These are phyloP conservation scores for Aspergillus sojae DNA, from an alignment of 2,329 filamentous ascomycete genomes.

Conservation along the genomic window DNA sequence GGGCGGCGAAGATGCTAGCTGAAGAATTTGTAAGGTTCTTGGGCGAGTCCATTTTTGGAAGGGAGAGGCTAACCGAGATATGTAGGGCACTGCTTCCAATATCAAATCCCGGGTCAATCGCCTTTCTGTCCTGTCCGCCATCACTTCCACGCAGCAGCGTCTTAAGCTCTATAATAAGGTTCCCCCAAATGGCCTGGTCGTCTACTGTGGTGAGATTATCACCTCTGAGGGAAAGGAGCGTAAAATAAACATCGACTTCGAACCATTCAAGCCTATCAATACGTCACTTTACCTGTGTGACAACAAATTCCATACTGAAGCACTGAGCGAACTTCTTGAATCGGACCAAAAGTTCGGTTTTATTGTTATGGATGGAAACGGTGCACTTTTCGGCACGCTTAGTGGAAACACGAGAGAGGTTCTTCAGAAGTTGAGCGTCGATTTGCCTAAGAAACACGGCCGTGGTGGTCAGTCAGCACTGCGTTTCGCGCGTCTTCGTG, in stretches of 20 bases:
- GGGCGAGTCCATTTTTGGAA: background rate
- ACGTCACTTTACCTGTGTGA: conserved; percentile 98
- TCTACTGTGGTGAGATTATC: conserved; percentile 99
- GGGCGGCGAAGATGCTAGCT: conserved; percentile 98
- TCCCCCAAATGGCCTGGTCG: conserved; percentile 92
- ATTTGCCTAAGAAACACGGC: conserved; percentile 99
- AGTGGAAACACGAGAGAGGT: conserved; percentile 97
- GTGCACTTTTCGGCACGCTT: conserved; percentile 92
- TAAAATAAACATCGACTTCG: conserved; percentile 99
- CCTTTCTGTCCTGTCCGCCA: conserved; percentile 95
- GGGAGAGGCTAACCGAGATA: conserved; percentile 12
- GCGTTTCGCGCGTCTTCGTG: conserved; percentile 98
- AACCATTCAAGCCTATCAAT: conserved; percentile 99
- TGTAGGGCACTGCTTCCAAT: conserved; percentile 92
- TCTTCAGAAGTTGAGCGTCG: conserved; percentile 96
- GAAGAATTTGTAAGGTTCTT: conserved; percentile 86
- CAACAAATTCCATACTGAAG: conserved; percentile 99
- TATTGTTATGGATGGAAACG: conserved; percentile 99
- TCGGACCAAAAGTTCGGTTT: conserved; percentile 99
- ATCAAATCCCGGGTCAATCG: conserved; percentile 99
- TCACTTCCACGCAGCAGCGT: conserved; percentile 98
- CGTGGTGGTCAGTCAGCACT: conserved; percentile 99
- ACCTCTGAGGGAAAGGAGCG: conserved; percentile 97
- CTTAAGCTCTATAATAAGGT: conserved; percentile 99
- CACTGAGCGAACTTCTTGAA: conserved; percentile 92